Percentiles rank a stretch among this genome's conserved stretches.
These are phyloP conservation scores for Thielaviopsis euricoi DNA, from an alignment of 2,329 filamentous ascomycete species.

Conservation along the genomic window DNA sequence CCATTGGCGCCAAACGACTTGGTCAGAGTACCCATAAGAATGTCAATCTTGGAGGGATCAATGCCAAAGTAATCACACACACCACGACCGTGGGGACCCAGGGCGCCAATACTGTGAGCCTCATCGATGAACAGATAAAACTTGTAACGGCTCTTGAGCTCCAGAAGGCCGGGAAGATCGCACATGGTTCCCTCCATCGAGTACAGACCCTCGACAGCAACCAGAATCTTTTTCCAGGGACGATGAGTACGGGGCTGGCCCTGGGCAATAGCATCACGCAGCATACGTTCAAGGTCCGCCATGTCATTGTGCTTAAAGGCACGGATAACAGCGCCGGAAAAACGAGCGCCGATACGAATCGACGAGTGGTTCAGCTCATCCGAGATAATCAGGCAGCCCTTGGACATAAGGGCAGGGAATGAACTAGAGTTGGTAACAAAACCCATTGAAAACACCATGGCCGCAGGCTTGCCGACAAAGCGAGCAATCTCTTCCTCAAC, in stretches of 20 bases:
- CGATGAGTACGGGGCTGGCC: slow-evolving; percentile 96
- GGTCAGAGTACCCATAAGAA: slow-evolving; percentile 95
- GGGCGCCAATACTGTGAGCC: slow-evolving; percentile 85
- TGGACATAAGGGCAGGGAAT: slow-evolving; percentile 82
- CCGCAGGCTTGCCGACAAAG: slow-evolving; percentile 85
- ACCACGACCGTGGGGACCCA: slow-evolving; percentile 75
- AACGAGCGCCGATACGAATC: slow-evolving; percentile 83
- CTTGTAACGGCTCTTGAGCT: slow-evolving; percentile 89
- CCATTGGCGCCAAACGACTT: slow-evolving; percentile 98
- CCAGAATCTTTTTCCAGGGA: slow-evolving; percentile 97
- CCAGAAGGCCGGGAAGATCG: slow-evolving; percentile 79
- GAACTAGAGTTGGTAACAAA: slow-evolving; percentile 90
- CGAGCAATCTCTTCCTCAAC: slow-evolving; percentile 78
- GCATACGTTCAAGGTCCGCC: slow-evolving; percentile 63
- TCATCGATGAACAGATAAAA: slow-evolving; percentile 93
- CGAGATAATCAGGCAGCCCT: slow-evolving; percentile 86
- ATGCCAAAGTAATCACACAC: slow-evolving; percentile 96
- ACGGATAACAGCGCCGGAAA: slow-evolving; percentile 85
- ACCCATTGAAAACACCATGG: slow-evolving; percentile 98
- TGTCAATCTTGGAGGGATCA: slow-evolving; percentile 73
- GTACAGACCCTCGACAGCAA: slow-evolving; percentile 92
- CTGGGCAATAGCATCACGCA: slow-evolving; percentile 87
- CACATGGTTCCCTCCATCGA: slow-evolving; percentile 99
- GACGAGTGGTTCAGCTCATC: slow-evolving; percentile 97
- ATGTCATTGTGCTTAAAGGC: slow-evolving; percentile 99